phyloP scores from a whole-genome alignment of 2,329 filamentous ascomycete species.

The Trichoderma gracile region DNA sequence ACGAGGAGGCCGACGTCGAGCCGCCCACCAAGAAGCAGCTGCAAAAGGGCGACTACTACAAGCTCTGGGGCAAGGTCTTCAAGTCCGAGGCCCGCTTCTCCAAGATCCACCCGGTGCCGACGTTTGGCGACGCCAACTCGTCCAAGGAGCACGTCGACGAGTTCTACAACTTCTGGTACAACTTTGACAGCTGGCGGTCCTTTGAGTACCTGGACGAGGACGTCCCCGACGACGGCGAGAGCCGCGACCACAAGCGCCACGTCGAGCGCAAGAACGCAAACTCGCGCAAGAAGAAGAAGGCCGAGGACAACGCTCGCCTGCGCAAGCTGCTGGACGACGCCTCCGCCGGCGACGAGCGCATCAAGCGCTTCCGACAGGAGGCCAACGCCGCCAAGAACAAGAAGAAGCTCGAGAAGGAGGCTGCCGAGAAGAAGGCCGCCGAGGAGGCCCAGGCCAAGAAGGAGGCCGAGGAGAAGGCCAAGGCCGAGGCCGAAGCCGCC shows the following conservation, averaged over 20 bases:
- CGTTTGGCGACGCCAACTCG: constrained; percentile 80
- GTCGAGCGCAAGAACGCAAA: constrained; percentile 98
- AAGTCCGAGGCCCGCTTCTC: constrained; percentile 92
- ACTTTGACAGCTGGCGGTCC: constrained; percentile 95
- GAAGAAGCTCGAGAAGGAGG: constrained; percentile 87
- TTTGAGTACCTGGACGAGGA: constrained; percentile 99
- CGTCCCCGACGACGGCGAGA: constrained; percentile 97
- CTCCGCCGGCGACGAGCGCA: constrained; percentile 83
- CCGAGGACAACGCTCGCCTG: constrained; percentile 89
- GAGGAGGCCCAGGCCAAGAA: constrained; percentile 85
- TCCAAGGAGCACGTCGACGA: constrained; percentile 85
- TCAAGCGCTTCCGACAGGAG: constrained; percentile 94
- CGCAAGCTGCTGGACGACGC: constrained; percentile 87
- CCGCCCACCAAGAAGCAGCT: constrained; percentile 90
- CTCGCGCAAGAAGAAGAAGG: constrained; percentile 98
- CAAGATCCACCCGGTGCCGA: constrained; percentile 83
- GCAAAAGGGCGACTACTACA: constrained; percentile 88
- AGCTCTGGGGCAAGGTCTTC: constrained; percentile 89
- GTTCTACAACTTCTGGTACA: constrained; percentile 99
- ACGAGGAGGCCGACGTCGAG: constrained; percentile 89
- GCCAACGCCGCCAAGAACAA: constrained; percentile 95
- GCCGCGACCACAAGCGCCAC: constrained; percentile 98
- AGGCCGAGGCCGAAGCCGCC: constrained; percentile 80
- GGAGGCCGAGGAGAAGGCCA: constrained; percentile 76
- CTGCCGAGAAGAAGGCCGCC: constrained; percentile 79